Base-by-base conservation (phyloP, 805 yeast genomes). In the baker's yeast (Saccharomyces cerevisiae) region DNA sequence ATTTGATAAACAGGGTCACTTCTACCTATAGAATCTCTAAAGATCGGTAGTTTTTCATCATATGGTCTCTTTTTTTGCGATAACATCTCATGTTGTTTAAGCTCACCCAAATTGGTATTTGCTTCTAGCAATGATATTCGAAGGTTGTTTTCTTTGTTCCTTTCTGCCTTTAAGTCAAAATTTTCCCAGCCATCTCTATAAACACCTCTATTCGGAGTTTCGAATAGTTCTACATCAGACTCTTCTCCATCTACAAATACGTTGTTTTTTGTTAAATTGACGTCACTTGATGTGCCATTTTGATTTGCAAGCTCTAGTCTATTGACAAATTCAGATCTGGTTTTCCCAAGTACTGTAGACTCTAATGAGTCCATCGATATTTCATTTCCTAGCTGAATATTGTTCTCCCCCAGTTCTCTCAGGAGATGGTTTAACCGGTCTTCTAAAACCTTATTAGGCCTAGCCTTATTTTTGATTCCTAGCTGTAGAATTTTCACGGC, bases 101-200 rank as follows among this genome's bases (percentile, higher is more conserved):
- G 51, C 2, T 70, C 73, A 60, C 86, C 85, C 0, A 92, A 90
- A 13, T 61, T 61, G 3, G 57, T 41, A 1, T 62, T 61, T 10
- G 60, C 43, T 32, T 71, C 73, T 87, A 92, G 83, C 0, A 84
- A 78, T 8, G 71, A 73, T 0, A 89, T 75, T 1, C 73, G 70
- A 22, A 79, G 46, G 6, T 66, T 70, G 63, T 89, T 89, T 65
- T 89, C 96, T 65, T 87, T 87, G 48, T 76, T 74, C 51, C 87
- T 67, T 14, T 72, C 66, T 9, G 71, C 72, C 1, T 80, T 67
- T 0, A 83, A 60, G 6, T 82, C 88, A 26, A 83, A 64, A 31
- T 72, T 69, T 48, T 76, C 77, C 79, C 83, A 73, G 1, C 74
- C 74, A 4, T 70, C 70, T 4, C 61, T 36, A 36, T 36, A 36